Conservation (phyloP, 2,329 filamentous ascomycete species). For the Fusarium sambucinum region DNA sequence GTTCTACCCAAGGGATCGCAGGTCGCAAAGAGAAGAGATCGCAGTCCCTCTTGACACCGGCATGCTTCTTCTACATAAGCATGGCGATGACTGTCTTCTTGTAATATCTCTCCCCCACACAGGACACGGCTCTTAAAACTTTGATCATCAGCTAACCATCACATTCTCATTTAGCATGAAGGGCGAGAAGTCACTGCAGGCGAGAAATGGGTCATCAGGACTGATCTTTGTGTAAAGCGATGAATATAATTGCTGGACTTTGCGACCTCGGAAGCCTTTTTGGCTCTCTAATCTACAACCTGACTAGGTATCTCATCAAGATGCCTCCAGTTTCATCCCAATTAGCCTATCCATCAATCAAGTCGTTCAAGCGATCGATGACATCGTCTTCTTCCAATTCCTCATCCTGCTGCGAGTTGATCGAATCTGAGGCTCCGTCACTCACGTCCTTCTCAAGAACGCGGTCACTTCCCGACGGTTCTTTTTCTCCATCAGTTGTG, state of each 20-base stretch:
- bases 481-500: neutral
- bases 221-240: constrained; percentile 78
- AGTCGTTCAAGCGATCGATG: constrained; percentile 39
- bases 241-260: constrained; percentile 48
- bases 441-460: neutral
- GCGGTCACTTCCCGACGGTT: neutral
- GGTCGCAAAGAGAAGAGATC: constrained; percentile 71
- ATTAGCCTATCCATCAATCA: constrained; percentile 21
- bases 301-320: neutral
- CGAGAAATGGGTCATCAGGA: constrained; percentile 92
- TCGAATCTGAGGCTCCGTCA: neutral
- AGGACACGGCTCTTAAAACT: neutral
- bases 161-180: constrained; percentile 71
- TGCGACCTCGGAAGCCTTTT: constrained; percentile 4
- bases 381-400: constrained; percentile 27
- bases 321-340: neutral
- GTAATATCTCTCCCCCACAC: constrained; percentile 56
- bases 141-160: constrained; percentile 14
- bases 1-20: constrained; percentile 81
- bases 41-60: constrained; percentile 83
- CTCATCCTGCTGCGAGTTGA: neutral
- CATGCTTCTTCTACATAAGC: constrained; percentile 86
- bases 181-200: constrained; percentile 81
- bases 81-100: constrained; percentile 89
- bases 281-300: neutral